phyloP scores from a whole-genome alignment of 176 grass and related monocot genomes.

The Poa annua region DNA sequence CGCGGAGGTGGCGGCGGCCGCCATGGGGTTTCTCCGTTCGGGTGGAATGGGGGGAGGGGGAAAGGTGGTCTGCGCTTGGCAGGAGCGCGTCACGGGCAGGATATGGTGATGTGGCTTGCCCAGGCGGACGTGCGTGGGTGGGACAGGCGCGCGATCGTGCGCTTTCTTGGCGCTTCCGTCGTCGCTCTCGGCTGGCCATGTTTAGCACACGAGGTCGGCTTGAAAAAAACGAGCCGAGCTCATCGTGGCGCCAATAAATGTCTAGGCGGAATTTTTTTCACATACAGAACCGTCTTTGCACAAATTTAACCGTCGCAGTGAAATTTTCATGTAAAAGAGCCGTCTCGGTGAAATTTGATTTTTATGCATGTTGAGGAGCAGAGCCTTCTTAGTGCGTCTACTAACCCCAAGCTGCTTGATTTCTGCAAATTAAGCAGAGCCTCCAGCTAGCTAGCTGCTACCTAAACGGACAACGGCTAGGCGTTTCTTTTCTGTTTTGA shows the following conservation, averaged over 20 bases:
- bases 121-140: neutral
- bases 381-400: neutral
- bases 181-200: neutral
- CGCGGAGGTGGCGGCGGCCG: constrained; percentile 45
- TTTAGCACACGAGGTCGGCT: too few relatives aligned
- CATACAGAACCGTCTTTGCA: too few relatives aligned
- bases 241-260: too few relatives aligned
- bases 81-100: constrained; percentile 2
- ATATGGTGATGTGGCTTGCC: constrained; percentile 8
- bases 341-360: neutral
- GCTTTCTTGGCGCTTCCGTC: neutral
- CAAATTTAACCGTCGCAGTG: neutral
- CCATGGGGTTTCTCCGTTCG: constrained; percentile 42
- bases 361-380: neutral
- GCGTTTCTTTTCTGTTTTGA: neutral
- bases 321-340: neutral
- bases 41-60: neutral
- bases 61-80: neutral
- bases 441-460: neutral
- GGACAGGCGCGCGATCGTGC: neutral
- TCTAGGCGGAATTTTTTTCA: too few relatives aligned
- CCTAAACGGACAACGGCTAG: neutral
- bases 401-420: neutral
- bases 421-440: neutral
- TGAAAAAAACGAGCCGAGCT: too few relatives aligned